Percentiles rank a stretch among this genome's conserved stretches.
Conservation (phyloP, 1,284 basidiomycete species). For the Earliella scabrosa region DNA sequence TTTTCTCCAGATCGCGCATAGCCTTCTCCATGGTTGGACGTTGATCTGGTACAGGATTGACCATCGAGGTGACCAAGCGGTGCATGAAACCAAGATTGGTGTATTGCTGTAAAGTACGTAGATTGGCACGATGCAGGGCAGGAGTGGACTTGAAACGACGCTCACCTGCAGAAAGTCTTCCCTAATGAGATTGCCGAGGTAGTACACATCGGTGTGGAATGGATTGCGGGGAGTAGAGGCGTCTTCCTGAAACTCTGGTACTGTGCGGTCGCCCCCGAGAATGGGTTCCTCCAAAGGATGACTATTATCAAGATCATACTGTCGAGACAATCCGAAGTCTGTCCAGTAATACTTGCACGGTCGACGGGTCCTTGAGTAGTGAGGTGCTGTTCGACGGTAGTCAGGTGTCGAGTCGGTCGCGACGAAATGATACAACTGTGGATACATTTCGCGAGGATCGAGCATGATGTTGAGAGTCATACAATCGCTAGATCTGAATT, state of each 20-base stretch:
- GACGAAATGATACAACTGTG: slow-evolving; percentile 31
- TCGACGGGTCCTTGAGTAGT: background rate
- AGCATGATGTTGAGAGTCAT: slow-evolving; percentile 41
- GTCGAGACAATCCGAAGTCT: too few relatives aligned
- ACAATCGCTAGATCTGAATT: slow-evolving; percentile 39
- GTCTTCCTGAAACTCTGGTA: slow-evolving; percentile 15
- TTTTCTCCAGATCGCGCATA: background rate
- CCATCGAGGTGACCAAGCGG: slow-evolving; percentile 1
- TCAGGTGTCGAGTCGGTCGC: background rate
- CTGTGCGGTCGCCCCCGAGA: background rate
- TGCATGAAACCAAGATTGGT: too few relatives aligned
- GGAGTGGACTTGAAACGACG: too few relatives aligned
- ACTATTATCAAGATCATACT: too few relatives aligned
- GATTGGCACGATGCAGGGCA: too few relatives aligned
- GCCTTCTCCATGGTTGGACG: slow-evolving; percentile 12
- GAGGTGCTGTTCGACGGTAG: slow-evolving; percentile 7
- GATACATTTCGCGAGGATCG: slow-evolving; percentile 34
- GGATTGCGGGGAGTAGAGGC: slow-evolving; percentile 1
- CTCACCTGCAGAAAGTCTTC: background rate
- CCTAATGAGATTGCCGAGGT: background rate
- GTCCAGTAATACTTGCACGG: too few relatives aligned
- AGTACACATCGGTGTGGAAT: background rate
- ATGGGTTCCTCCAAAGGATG: slow-evolving; percentile 21
- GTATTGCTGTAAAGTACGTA: too few relatives aligned
- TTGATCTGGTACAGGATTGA: background rate